Percentiles rank a stretch among this genome's conserved stretches.
These are phyloP conservation scores for Trypanosoma platydactyli DNA, from an alignment of 208 protist species.

Conservation along the genomic window DNA sequence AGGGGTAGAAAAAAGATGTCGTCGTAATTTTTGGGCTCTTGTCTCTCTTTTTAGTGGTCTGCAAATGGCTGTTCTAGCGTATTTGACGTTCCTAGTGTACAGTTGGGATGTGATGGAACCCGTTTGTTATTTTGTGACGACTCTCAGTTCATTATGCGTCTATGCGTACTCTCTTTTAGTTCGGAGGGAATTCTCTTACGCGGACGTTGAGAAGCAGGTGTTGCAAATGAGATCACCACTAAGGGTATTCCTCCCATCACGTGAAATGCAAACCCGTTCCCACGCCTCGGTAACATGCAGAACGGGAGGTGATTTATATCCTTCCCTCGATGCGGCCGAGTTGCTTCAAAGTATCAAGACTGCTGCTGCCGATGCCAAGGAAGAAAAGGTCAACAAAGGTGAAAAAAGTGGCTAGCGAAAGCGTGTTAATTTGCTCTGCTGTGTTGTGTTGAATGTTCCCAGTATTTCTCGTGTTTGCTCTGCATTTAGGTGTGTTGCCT, in stretches of 20 bases:
- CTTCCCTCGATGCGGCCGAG: neutral
- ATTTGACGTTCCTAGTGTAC: slow-evolving; percentile 77
- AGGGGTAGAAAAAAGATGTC: neutral
- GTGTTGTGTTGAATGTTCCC: neutral
- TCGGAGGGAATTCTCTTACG: slow-evolving; percentile 45
- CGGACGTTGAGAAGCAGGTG: slow-evolving; percentile 54
- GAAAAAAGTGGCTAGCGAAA: too few relatives aligned
- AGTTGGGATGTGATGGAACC: slow-evolving; percentile 88
- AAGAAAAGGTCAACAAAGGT: neutral
- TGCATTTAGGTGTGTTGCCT: neutral
- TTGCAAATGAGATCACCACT: slow-evolving; percentile 3
- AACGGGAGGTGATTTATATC: neutral
- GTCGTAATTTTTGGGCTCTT: slow-evolving; percentile 59
- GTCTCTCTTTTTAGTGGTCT: slow-evolving; percentile 51
- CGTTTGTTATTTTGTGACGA: slow-evolving; percentile 76
- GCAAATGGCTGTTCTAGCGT: slow-evolving; percentile 76
- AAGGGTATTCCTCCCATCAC: neutral
- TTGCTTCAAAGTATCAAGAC: slow-evolving; percentile 15
- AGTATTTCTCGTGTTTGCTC: neutral
- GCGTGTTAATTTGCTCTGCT: too few relatives aligned
- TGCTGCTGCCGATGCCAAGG: neutral
- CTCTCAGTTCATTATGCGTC: slow-evolving; percentile 42
- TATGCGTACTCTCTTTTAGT: slow-evolving; percentile 69
- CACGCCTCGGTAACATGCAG: neutral
- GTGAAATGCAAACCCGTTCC: neutral